These are phyloP conservation scores for Boechera retrofracta DNA, from an alignment of 345 rosid species.

Conservation along the genomic window DNA sequence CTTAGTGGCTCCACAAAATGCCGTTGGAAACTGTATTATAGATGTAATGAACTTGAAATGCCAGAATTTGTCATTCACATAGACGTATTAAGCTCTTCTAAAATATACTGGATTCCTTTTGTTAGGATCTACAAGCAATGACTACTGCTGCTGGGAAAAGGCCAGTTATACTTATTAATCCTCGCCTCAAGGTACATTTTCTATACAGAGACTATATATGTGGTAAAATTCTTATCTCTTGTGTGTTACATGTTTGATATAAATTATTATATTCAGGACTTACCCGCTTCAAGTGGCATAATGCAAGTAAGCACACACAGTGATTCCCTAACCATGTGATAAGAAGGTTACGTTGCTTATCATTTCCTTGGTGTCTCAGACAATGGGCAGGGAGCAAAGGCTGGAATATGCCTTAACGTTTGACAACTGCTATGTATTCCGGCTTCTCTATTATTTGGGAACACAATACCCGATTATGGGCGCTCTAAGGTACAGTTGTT, in stretches of 20 bases:
- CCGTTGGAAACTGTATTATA: conserved; percentile 92
- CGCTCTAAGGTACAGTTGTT: conserved; percentile 71
- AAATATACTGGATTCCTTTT: conserved; percentile 7
- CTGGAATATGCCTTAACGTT: conserved; percentile 89
- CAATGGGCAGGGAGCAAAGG: conserved; percentile 92
- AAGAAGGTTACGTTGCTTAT: conserved; percentile 25
- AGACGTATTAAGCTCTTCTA: background rate
- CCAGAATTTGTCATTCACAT: background rate
- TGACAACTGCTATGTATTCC: conserved; percentile 77
- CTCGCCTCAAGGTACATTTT: conserved; percentile 72
- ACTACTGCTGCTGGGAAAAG: conserved; percentile 87
- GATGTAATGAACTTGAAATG: conserved; percentile 59
- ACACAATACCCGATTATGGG: conserved; percentile 98
- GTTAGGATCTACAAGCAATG: conserved; percentile 91
- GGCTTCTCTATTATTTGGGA: conserved; percentile 92
- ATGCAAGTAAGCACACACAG: conserved; percentile 79
- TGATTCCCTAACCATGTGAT: conserved; percentile 17
- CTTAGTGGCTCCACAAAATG: conserved; percentile 96
- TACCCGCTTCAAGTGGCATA: conserved; percentile 88
- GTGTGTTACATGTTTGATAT: conserved; percentile 6
- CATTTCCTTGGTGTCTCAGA: conserved; percentile 48
- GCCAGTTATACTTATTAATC: conserved; percentile 88
- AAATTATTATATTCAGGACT: conserved; percentile 60
- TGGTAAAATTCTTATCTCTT: conserved; percentile 16
- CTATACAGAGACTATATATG: background rate